Percentiles rank a stretch among this genome's conserved stretches.
Evolutionary conservation across 441 rosid genomes (phyloP).

Genomic region (Eruca vesicaria): DNA sequence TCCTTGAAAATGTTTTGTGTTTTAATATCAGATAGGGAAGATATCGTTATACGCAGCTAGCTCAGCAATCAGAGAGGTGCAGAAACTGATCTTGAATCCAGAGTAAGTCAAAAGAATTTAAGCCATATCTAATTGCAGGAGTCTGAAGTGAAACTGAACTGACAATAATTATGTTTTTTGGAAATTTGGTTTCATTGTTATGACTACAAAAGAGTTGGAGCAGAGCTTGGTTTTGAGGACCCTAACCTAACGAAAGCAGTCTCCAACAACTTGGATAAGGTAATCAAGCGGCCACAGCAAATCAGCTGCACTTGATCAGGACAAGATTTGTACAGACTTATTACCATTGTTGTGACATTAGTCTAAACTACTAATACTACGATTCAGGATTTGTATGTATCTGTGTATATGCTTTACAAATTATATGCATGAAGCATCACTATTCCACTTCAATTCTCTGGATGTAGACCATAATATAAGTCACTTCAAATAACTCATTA

Average conservation of each 20-base stretch:
- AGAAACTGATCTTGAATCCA: constrained; percentile 88
- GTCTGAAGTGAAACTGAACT: constrained; percentile 2
- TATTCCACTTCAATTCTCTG: constrained; percentile 13
- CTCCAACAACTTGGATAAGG: constrained; percentile 71
- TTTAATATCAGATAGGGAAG: constrained; percentile 72
- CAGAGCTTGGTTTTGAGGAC: constrained; percentile 86
- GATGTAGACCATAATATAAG: background rate
- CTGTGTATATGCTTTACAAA: constrained; percentile 20
- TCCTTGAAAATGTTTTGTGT: constrained; percentile 12
- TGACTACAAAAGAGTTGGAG: constrained; percentile 50
- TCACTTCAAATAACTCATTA: background rate
- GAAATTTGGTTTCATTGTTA: constrained; percentile 5
- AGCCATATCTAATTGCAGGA: background rate
- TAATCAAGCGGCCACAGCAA: constrained; percentile 52
- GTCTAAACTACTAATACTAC: constrained; percentile 11
- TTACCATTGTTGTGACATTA: constrained; percentile 29
- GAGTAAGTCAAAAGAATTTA: constrained; percentile 52
- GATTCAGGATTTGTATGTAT: constrained; percentile 28
- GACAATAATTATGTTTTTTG: background rate
- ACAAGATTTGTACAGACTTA: constrained; percentile 40
- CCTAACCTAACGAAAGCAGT: constrained; percentile 80
- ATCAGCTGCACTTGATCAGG: constrained; percentile 59
- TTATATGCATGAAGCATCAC: constrained; percentile 1
- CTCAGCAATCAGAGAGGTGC: constrained; percentile 94
- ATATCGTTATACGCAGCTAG: constrained; percentile 94